Percentiles rank a stretch among this genome's conserved stretches.
These are phyloP conservation scores for Chrysopogon serrulatus DNA, from an alignment of 176 grass and related monocot species.

Conservation along the genomic window DNA sequence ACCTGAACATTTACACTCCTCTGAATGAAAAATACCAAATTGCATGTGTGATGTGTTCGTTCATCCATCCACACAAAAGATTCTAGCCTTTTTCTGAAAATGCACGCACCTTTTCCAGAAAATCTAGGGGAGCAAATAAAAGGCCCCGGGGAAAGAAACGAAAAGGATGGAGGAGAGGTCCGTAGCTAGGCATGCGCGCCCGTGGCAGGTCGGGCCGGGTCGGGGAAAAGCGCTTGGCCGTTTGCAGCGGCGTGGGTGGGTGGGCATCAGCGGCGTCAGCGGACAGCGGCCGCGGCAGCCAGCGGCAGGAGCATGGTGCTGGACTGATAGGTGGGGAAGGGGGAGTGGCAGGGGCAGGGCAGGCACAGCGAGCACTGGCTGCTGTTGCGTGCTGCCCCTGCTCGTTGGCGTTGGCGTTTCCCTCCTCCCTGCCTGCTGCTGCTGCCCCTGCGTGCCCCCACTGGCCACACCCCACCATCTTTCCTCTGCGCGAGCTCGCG, in stretches of 20 bases:
- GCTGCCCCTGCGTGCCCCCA: neutral
- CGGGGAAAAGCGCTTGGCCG: conserved; percentile 33
- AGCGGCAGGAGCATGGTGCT: neutral
- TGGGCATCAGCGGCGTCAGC: conserved; percentile 21
- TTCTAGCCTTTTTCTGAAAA: neutral
- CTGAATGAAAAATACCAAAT: neutral
- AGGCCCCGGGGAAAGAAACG: neutral
- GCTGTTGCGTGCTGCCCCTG: neutral
- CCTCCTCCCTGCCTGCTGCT: neutral
- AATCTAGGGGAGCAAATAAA: neutral
- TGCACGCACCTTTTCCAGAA: neutral
- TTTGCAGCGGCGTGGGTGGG: conserved; percentile 38
- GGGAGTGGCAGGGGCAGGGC: neutral
- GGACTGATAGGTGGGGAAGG: conserved; percentile 27
- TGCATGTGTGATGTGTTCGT: neutral
- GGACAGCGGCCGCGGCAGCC: neutral
- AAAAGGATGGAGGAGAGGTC: neutral
- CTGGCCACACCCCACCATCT: neutral
- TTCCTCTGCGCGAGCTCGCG: neutral
- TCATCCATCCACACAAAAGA: neutral
- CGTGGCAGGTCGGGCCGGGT: conserved; percentile 20
- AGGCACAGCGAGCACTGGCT: neutral
- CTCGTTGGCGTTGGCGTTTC: conserved; percentile 30
- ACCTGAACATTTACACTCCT: neutral
- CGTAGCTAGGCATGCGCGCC: conserved; percentile 17